phyloP scores from a whole-genome alignment of 2,329 filamentous ascomycete species.

The Fusarium circinatum region DNA sequence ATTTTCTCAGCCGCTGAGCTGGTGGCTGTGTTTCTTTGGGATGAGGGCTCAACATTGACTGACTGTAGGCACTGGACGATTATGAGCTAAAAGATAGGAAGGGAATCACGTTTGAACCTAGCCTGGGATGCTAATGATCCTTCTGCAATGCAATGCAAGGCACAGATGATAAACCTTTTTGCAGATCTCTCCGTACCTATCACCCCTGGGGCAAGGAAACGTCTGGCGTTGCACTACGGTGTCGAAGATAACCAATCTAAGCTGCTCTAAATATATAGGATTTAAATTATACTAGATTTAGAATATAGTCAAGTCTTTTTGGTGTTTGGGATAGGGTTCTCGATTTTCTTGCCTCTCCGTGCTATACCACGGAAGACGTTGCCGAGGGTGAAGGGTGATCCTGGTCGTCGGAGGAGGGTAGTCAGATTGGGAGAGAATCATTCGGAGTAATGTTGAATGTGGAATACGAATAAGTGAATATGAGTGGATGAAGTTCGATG shows the following conservation, averaged over 20 bases:
- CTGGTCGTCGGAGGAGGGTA: not conserved
- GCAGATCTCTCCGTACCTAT: constrained; percentile 21
- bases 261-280: not conserved
- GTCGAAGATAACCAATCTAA: not conserved
- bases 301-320: not conserved
- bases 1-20: constrained; percentile 20
- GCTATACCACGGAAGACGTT: constrained; percentile 4
- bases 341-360: not conserved
- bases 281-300: too few relatives aligned
- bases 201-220: not conserved
- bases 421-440: constrained; percentile 20
- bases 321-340: not conserved
- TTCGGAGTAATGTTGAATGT: constrained; percentile 12
- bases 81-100: not conserved
- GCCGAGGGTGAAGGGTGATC: constrained; percentile 8
- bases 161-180: not conserved
- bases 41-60: not conserved
- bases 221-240: not conserved
- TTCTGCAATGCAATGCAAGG: constrained; percentile 5
- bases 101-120: not conserved
- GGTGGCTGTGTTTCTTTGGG: not conserved
- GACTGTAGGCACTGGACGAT: not conserved
- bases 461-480: not conserved
- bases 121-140: not conserved
- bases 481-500: constrained; percentile 1